Percentiles rank a stretch among this genome's conserved stretches.
Conservation (phyloP, 805 yeast genomes). For the Suhomyces sp. region DNA sequence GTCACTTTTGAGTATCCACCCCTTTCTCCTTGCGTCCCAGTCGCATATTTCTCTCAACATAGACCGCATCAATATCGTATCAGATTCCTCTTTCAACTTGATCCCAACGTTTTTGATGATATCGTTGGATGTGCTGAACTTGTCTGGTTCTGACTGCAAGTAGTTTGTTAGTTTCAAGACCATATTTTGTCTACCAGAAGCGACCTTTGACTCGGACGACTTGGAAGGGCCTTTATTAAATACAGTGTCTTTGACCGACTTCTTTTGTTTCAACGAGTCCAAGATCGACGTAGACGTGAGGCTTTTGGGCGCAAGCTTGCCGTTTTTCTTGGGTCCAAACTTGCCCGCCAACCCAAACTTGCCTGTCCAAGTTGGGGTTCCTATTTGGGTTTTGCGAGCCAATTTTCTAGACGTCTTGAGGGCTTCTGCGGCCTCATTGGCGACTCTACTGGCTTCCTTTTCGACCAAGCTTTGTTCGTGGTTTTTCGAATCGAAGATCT, state of each 20-base stretch:
- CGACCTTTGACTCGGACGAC: slow-evolving; percentile 7
- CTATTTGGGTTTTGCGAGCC: slow-evolving; percentile 50
- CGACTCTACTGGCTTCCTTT: slow-evolving; percentile 60
- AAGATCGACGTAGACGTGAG: slow-evolving; percentile 50
- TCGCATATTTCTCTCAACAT: slow-evolving; percentile 63
- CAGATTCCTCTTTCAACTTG: slow-evolving; percentile 38
- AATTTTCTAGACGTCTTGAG: slow-evolving; percentile 57
- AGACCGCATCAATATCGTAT: slow-evolving; percentile 61
- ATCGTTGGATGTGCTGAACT: slow-evolving; percentile 48
- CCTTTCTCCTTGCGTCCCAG: slow-evolving; percentile 58
- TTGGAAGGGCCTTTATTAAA: slow-evolving; percentile 6
- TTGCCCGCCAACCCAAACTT: slow-evolving; percentile 82
- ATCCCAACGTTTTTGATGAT: slow-evolving; percentile 42
- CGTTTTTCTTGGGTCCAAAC: slow-evolving; percentile 25
- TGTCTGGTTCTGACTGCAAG: slow-evolving; percentile 32
- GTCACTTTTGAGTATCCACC: slow-evolving; percentile 58
- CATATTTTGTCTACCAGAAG: slow-evolving; percentile 17
- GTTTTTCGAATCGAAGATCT: slow-evolving; percentile 55
- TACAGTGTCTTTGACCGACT: slow-evolving; percentile 26
- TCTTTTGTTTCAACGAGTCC: slow-evolving; percentile 44
- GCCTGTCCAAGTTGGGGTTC: slow-evolving; percentile 97
- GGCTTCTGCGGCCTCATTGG: slow-evolving; percentile 52
- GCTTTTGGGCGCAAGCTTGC: not conserved
- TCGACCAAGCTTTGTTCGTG: slow-evolving; percentile 57
- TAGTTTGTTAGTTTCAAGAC: slow-evolving; percentile 39